A percentile compares a stretch with the other conserved stretches of the same genome.
phyloP scores from a whole-genome alignment of 495 filamentous ascomycete genomes.

The Diplogelasinospora grovesii region DNA sequence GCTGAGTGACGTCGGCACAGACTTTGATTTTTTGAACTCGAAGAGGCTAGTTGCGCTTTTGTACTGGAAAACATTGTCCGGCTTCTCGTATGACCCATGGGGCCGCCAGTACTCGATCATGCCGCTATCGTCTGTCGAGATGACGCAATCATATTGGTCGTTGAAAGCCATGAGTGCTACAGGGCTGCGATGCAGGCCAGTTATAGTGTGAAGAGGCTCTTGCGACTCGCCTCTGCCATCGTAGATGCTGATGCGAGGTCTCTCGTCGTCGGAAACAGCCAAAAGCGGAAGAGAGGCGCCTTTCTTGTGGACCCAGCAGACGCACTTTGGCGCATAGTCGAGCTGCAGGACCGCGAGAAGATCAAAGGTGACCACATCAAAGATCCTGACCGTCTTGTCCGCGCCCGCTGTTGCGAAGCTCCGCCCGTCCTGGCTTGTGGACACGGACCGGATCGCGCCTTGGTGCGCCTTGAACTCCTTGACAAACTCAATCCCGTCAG shows the following conservation, averaged over 20 bases:
- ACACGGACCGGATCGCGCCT: slow-evolving; percentile 76
- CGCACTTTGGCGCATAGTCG: slow-evolving; percentile 63
- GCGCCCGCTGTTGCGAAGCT: slow-evolving; percentile 85
- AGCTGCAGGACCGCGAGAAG: slow-evolving; percentile 73
- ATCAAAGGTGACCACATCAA: slow-evolving; percentile 94
- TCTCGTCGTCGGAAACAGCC: slow-evolving; percentile 77
- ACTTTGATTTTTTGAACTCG: slow-evolving; percentile 94
- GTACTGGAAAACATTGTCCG: slow-evolving; percentile 80
- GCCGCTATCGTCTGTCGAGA: slow-evolving; percentile 82
- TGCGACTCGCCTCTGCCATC: slow-evolving; percentile 82
- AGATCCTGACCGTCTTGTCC: slow-evolving; percentile 90
- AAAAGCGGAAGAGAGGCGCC: slow-evolving; percentile 82
- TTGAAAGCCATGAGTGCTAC: slow-evolving; percentile 86
- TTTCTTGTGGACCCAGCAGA: slow-evolving; percentile 90
- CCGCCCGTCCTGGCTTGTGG: slow-evolving; percentile 79
- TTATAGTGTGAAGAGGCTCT: slow-evolving; percentile 65
- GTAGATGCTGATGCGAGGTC: slow-evolving; percentile 67
- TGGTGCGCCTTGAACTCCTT: slow-evolving; percentile 93
- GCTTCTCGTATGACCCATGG: slow-evolving; percentile 75
- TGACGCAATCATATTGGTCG: slow-evolving; percentile 76
- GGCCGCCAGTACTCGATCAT: slow-evolving; percentile 98
- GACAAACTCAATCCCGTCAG: slow-evolving; percentile 87
- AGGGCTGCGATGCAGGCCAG: slow-evolving; percentile 66
- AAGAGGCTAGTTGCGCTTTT: slow-evolving; percentile 93
- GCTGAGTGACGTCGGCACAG: slow-evolving; percentile 73